Evolutionary conservation across 768 basidiomycete species (phyloP).

Genomic region (Rhizopogon rudus): DNA sequence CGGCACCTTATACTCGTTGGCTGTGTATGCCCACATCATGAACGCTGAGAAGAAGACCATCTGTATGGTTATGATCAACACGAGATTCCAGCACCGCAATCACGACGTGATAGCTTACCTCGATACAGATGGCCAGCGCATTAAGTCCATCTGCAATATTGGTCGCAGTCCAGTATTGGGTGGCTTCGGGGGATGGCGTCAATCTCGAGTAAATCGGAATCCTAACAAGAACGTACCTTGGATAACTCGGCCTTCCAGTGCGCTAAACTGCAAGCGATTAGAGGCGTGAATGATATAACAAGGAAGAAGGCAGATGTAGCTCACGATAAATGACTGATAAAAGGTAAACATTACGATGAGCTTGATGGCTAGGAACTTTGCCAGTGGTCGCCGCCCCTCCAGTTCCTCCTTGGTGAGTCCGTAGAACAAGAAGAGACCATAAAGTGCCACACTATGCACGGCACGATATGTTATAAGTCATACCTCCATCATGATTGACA

Average conservation of each 20-base stretch:
- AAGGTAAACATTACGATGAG: slow-evolving; percentile 85
- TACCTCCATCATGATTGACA: slow-evolving; percentile 4
- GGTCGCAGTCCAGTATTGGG: slow-evolving; percentile 75
- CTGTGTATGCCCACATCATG: slow-evolving; percentile 84
- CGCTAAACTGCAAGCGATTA: slow-evolving; percentile 44
- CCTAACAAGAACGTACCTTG: slow-evolving; percentile 35
- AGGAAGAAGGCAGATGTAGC: slow-evolving; percentile 15
- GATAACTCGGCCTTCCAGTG: slow-evolving; percentile 66
- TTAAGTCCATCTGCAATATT: slow-evolving; percentile 84
- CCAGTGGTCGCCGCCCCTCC: slow-evolving; percentile 66
- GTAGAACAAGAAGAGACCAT: slow-evolving; percentile 83
- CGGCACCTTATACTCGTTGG: slow-evolving; percentile 56
- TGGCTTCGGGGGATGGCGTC: slow-evolving; percentile 35
- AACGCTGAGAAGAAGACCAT: slow-evolving; percentile 77
- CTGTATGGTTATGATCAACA: slow-evolving; percentile 27
- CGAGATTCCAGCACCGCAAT: slow-evolving; percentile 3
- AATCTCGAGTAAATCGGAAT: neutral
- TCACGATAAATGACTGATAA: slow-evolving; percentile 75
- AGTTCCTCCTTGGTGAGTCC: slow-evolving; percentile 77
- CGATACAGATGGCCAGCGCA: slow-evolving; percentile 78
- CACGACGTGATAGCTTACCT: slow-evolving; percentile 40
- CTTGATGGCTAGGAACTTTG: slow-evolving; percentile 87
- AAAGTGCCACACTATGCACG: slow-evolving; percentile 64
- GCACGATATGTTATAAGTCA: neutral
- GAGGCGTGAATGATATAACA: neutral